A percentile compares a stretch with the other conserved stretches of the same genome.
phyloP scores from a whole-genome alignment of 805 yeast genomes.

The Metschnikowia sp. region DNA sequence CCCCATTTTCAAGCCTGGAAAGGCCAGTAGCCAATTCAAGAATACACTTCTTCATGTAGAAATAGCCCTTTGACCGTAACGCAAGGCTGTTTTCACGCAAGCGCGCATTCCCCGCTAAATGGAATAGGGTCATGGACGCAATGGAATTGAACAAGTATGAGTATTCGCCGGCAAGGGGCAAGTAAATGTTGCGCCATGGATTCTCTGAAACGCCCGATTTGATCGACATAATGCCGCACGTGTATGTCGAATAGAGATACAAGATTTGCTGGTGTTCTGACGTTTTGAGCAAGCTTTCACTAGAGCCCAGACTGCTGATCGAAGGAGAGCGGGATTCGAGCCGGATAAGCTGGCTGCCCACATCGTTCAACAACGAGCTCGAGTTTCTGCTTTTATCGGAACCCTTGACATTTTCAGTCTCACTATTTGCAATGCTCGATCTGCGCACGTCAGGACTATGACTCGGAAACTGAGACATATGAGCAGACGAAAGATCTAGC shows the following conservation, averaged over 20 bases:
- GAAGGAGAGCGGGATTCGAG: constrained; percentile 13
- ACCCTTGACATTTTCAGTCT: neutral
- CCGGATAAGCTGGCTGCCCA: constrained; percentile 9
- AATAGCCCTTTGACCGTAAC: constrained; percentile 47
- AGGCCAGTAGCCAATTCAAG: constrained; percentile 58
- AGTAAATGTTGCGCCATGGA: constrained; percentile 59
- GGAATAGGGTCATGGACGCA: constrained; percentile 66
- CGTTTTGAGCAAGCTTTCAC: constrained; percentile 18
- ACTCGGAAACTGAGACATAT: neutral
- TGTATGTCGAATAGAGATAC: constrained; percentile 32
- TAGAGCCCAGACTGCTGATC: constrained; percentile 5
- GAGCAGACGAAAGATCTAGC: constrained; percentile 11
- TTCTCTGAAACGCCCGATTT: constrained; percentile 63
- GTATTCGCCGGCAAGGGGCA: constrained; percentile 55
- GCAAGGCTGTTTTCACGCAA: constrained; percentile 44
- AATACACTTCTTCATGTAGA: constrained; percentile 59
- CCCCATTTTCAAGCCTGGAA: constrained; percentile 23
- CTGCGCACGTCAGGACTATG: neutral
- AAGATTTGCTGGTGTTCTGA: constrained; percentile 37
- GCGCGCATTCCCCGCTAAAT: constrained; percentile 36
- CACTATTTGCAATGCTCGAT: neutral
- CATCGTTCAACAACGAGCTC: constrained; percentile 4
- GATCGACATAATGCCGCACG: constrained; percentile 53
- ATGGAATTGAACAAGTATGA: constrained; percentile 59
- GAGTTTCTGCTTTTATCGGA: neutral